Conservation (phyloP, 257 asterid genomes). For the Solanum arcanum region DNA sequence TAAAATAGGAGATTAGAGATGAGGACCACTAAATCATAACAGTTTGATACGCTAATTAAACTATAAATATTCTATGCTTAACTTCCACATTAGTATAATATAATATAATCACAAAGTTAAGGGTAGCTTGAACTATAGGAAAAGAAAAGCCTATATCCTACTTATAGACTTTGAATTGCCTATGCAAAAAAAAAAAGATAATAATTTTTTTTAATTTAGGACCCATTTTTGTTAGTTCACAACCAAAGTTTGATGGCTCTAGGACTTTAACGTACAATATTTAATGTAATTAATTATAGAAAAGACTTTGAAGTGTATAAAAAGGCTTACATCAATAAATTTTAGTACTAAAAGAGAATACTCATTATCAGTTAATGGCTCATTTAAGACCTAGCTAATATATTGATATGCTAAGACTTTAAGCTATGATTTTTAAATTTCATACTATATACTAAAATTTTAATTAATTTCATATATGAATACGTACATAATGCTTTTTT, state of each 20-base stretch:
- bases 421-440: not conserved
- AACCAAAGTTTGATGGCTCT: constrained; percentile 2
- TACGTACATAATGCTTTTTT: constrained; percentile 13
- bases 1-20: not conserved
- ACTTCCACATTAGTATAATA: constrained; percentile 6
- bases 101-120: constrained; percentile 8
- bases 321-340: not conserved
- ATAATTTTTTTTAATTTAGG: not conserved
- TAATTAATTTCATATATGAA: not conserved
- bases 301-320: not conserved
- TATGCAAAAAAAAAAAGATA: not conserved
- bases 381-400: not conserved
- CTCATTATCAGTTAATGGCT: not conserved
- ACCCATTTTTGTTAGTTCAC: constrained; percentile 3
- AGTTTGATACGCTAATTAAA: constrained; percentile 21
- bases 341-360: not conserved
- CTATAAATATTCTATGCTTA: constrained; percentile 1
- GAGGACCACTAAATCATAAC: constrained; percentile 56
- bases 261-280: constrained; percentile 1
- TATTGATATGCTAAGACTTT: not conserved
- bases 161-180: constrained; percentile 21
- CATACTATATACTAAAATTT: not conserved
- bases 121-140: constrained; percentile 26
- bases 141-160: constrained; percentile 37
- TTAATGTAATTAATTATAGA: not conserved